Base-by-base conservation (phyloP, 179 eudicot genomes). In the Carnegiea gigantea region DNA sequence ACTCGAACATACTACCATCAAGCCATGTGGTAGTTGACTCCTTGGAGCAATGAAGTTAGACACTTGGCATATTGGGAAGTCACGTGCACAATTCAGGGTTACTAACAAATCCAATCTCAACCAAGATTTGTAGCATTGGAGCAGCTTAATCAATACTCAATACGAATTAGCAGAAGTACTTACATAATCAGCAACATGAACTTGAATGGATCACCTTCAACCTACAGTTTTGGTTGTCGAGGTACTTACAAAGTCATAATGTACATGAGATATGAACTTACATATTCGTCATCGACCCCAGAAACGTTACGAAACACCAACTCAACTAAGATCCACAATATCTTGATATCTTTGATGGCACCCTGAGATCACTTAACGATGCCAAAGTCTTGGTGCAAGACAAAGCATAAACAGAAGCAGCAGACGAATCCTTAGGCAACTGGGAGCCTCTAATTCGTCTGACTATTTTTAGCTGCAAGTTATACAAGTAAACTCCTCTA, bases 321-420 rank as follows among this genome's bases (percentile, higher is more conserved):
- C 18, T 11, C 24, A 4, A 11, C 40, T 67, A 24, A 67, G 18
- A 67, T 12, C 18, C 18, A 18, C 20, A 23, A n/a, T 0, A 30
- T 67, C 38, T 28, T 3, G 73, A 70, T 8, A 36, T 17, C 46
- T 33, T 30, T 1, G 73, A 70, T 15, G 73, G 43, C 0, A 23
- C 46, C 46, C 46, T 33, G 9, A 70, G 46, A 70, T 70, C 46
- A 2, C 6, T 18, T 17, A 30, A 3, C 23, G 73, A 70, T 43
- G 73, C 73, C 73, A 70, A 70, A 43, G 44, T 70, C 73, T 70
- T 70, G 13, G 73, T 15, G 10, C 46, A 70, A 70, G 73, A 70
- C 26, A 70, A 30, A 36, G 73, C 73, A 70, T 36, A 70, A 18
- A 70, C 46, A 17, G 73, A 70, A 6, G n/a, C 17, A 36, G 43